Evolutionary conservation across 805 yeast genomes (phyloP), one percentile per base, ranked within the genome.

Genomic region (Candida germanica): DNA sequence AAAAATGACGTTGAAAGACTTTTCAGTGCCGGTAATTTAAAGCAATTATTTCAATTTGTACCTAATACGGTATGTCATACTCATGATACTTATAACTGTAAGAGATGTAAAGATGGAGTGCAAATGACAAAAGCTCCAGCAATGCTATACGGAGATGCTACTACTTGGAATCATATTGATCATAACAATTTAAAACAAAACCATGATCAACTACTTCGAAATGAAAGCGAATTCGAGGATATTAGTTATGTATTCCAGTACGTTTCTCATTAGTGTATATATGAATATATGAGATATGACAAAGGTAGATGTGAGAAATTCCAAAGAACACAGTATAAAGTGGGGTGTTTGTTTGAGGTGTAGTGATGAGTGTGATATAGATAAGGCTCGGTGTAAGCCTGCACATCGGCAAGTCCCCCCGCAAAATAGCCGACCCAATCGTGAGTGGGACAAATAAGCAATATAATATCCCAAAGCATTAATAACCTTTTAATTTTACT

Each of bases 71-170:
- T 67, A 2, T 88, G 95, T 53, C 96, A 91, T 47, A 93, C 98
- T 0, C 98, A 93, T 51, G 95, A 85, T 42, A 85, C 95, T 1
- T 93, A 78, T 64, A 77, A 83, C 46, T 93, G 98, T 65, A 82
- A 80, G 56, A 67, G 98, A 45, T 93, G 98, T 57, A 35, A 32
- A 9, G 35, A 48, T 21, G 69, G 69, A 3, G 63, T 66, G 4
- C 98, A 93, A 61, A 43, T 61, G 20, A 51, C 67, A 4, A 80
- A 75, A 46, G 74, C 96, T 0, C 77, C 80, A 0, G 94, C 95
- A 0, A 89, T 93, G 96, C 64, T 93, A 22, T 93, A 93, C 55
- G 98, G 98, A 45, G 98, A 93, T 60, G 86, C 98, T 0, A 93
- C 97, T 0, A 81, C 97, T 0, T 91, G 98, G 98, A 91, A 93